Base-by-base conservation (phyloP, 2,329 filamentous ascomycete genomes). In the Ophiostoma populinum region DNA sequence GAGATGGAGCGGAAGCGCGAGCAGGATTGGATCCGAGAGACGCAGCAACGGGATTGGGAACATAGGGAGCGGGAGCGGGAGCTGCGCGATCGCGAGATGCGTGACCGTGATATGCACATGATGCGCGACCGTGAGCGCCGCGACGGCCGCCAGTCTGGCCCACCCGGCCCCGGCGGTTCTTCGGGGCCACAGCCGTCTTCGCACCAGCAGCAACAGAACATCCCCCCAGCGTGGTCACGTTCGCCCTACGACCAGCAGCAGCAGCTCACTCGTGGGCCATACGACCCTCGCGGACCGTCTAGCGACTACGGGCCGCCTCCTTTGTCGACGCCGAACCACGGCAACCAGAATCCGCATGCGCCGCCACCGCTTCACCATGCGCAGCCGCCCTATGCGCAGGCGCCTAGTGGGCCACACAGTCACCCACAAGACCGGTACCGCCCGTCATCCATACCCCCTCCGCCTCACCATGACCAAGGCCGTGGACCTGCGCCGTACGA, bases 271-370 rank as follows among this genome's bases (percentile, higher is more conserved):
- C 50, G 54, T 16, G 64, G 58, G 32, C 61, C 65, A n/a, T 61
- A 33, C 53, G 56, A 11, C 5, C 34, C 30, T 7, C n/a, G n/a
- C n/a, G n/a, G n/a, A n/a, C n/a, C n/a, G n/a, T 19, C 37, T 1
- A 27, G 10, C 38, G 66, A 70, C 5, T 67, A 65, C 20, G 41
- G 61, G 62, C 27, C 58, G 60, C 41, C 61, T 62, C 27, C 58
- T 61, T 27, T 50, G 56, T 13, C 53, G 56, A n/a, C 56, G 49
- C 7, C 53, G 49, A 7, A 24, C 18, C 28, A 35, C 20, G 28
- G 6, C 19, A 19, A 33, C 16, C 25, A 15, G 7, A 21, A 22
- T 7, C 21, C 21, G 6, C 21, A 22, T 22, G 21, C 21, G 2
- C 21, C 31, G 5, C 32, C 20, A 7, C 24, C 30, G n/a, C n/a